These are phyloP conservation scores for Aspergillus quadricinctus DNA, from an alignment of 2,329 filamentous ascomycete species.

Conservation along the genomic window DNA sequence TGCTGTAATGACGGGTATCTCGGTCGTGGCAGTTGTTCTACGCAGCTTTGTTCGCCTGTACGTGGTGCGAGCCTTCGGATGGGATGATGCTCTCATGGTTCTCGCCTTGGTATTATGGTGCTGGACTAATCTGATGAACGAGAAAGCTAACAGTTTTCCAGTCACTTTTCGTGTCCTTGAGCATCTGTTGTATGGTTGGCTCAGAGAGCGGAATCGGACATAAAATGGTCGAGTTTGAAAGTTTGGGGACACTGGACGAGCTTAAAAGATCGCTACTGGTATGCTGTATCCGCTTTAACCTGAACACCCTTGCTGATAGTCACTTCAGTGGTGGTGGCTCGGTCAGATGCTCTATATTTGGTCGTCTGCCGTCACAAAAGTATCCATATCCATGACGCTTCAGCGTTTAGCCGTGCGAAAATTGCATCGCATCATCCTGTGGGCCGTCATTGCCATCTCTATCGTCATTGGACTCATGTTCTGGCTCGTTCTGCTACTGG, in stretches of 20 bases:
- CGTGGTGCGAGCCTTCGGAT: constrained; percentile 19
- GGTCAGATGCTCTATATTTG: constrained; percentile 49
- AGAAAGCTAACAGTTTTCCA: neutral
- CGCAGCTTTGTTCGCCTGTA: constrained; percentile 20
- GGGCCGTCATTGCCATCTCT: constrained; percentile 40
- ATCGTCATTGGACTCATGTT: constrained; percentile 44
- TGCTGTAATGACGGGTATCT: constrained; percentile 16
- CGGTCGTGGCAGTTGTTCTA: constrained; percentile 15
- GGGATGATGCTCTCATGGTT: constrained; percentile 23
- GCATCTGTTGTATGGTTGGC: constrained; percentile 4
- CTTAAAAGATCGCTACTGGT: constrained; percentile 3
- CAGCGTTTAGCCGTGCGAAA: constrained; percentile 43
- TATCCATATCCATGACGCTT: constrained; percentile 50
- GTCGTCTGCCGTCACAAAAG: constrained; percentile 43
- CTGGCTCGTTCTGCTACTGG: constrained; percentile 48
- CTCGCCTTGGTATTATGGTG: constrained; percentile 14
- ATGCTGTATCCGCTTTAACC: neutral
- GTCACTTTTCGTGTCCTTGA: constrained; percentile 3
- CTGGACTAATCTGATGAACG: neutral
- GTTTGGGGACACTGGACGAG: neutral
- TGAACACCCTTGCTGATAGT: neutral
- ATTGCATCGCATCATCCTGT: constrained; percentile 43
- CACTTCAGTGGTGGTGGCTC: constrained; percentile 43
- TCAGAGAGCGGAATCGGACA: constrained; percentile 5
- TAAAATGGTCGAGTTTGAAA: constrained; percentile 1